Percentiles rank a stretch among this genome's conserved stretches.
phyloP scores from a whole-genome alignment of 805 yeast species.

The Saccharomycopsis oosterbeekiorum region DNA sequence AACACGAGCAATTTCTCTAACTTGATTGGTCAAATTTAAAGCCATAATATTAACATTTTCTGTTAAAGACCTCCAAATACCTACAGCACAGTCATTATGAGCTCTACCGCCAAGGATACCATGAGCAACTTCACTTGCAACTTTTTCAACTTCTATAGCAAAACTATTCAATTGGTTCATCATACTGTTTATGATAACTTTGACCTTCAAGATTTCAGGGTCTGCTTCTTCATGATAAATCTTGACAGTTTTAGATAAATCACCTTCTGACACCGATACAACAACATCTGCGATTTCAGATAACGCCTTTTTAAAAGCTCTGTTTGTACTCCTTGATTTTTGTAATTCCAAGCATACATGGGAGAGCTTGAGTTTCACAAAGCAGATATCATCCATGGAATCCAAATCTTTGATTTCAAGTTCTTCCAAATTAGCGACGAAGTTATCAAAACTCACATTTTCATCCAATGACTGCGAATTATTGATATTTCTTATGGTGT shows the following conservation, averaged over 20 bases:
- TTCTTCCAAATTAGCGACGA: constrained; percentile 9
- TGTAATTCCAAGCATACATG: constrained; percentile 13
- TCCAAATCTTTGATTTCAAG: constrained; percentile 13
- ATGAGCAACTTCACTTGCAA: constrained; percentile 83
- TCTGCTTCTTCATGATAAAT: constrained; percentile 63
- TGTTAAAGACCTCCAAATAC: constrained; percentile 78
- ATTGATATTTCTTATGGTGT: neutral
- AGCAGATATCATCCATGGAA: constrained; percentile 7
- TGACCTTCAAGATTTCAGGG: constrained; percentile 72
- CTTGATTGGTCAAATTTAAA: constrained; percentile 17
- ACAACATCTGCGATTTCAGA: constrained; percentile 80
- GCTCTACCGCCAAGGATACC: constrained; percentile 90
- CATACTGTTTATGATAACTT: constrained; percentile 77
- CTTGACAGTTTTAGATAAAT: constrained; percentile 69
- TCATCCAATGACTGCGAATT: neutral
- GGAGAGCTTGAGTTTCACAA: constrained; percentile 10
- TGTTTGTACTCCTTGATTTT: constrained; percentile 37
- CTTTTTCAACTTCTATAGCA: constrained; percentile 72
- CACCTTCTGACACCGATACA: constrained; percentile 84
- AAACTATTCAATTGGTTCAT: constrained; percentile 79
- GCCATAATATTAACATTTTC: constrained; percentile 78
- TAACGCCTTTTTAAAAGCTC: constrained; percentile 61
- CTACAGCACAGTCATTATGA: constrained; percentile 73
- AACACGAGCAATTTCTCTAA: constrained; percentile 77
- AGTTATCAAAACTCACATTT: neutral